A percentile compares a stretch with the other conserved stretches of the same genome.
These are phyloP conservation scores for Pichia kudriavzevii DNA, from an alignment of 1,139 yeast genomes.

Conservation along the genomic window DNA sequence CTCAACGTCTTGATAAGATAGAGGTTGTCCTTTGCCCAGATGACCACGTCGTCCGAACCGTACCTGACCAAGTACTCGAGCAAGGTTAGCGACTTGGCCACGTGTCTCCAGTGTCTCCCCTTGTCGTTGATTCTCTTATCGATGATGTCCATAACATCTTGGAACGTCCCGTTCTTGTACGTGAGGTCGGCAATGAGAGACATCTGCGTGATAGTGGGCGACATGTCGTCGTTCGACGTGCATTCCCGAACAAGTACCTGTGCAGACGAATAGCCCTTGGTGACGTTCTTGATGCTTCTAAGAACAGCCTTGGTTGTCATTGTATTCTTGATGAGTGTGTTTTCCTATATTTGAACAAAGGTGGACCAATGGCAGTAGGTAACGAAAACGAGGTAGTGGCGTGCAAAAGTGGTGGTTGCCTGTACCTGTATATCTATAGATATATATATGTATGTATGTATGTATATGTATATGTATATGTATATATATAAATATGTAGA, in stretches of 20 bases:
- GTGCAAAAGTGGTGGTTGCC: too few species aligned
- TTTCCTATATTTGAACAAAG: background rate
- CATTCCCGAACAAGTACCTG: conserved; percentile 90
- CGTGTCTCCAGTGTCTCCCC: conserved; percentile 98
- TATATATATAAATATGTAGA: too few species aligned
- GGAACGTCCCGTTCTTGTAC: conserved; percentile 66
- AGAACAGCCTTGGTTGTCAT: conserved; percentile 56
- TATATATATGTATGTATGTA: too few species aligned
- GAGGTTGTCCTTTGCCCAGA: conserved; percentile 89
- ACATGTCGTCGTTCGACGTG: conserved; percentile 82
- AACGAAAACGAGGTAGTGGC: too few species aligned
- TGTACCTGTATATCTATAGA: too few species aligned
- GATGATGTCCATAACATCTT: conserved; percentile 92
- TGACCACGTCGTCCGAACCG: conserved; percentile 87
- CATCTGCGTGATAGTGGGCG: conserved; percentile 79
- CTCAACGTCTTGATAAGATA: conserved; percentile 86
- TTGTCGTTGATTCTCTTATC: conserved; percentile 91
- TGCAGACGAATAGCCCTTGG: conserved; percentile 82
- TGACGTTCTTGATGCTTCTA: conserved; percentile 85
- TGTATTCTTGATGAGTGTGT: background rate
- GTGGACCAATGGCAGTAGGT: background rate
- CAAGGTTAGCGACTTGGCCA: conserved; percentile 82
- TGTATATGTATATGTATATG: too few species aligned
- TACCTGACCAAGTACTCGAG: conserved; percentile 80
- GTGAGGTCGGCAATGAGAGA: conserved; percentile 77